These are phyloP conservation scores for Phymatotrichopsis omnivora DNA, from an alignment of 2,329 filamentous ascomycete species.

Conservation along the genomic window DNA sequence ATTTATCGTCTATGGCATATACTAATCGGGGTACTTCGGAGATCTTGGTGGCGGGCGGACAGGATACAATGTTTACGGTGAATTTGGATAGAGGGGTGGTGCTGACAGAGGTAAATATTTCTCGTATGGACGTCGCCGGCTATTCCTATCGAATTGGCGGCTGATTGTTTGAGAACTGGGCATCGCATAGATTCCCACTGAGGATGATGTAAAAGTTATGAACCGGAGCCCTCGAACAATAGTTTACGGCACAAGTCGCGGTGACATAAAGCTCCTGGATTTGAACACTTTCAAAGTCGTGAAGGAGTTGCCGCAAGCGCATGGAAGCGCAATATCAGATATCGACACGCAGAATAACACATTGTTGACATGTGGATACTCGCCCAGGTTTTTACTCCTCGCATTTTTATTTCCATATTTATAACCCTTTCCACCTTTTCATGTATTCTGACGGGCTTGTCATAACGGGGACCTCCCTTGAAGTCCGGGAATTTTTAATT, in stretches of 20 bases:
- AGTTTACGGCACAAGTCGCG: conserved; percentile 76
- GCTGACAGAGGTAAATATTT: conserved; percentile 48
- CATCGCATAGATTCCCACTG: conserved; percentile 51
- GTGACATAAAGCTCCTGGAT: conserved; percentile 78
- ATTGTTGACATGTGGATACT: conserved; percentile 89
- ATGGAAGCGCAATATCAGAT: conserved; percentile 80
- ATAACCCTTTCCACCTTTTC: not conserved
- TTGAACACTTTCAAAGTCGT: conserved; percentile 65
- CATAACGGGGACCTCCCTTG: too few species aligned
- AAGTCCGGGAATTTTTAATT: too few species aligned
- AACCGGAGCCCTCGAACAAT: conserved; percentile 76
- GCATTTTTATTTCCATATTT: not conserved
- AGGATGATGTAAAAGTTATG: conserved; percentile 81
- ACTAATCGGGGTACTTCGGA: conserved; percentile 75
- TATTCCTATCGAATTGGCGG: not conserved
- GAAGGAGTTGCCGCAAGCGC: conserved; percentile 74
- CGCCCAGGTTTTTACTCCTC: conserved; percentile 52
- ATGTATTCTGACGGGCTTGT: too few species aligned
- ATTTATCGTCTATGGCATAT: conserved; percentile 90
- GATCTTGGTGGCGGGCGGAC: conserved; percentile 67
- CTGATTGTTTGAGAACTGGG: conserved; percentile 33
- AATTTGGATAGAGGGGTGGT: conserved; percentile 64
- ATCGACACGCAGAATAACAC: conserved; percentile 97
- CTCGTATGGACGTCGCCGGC: not conserved
- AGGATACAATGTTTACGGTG: conserved; percentile 72